These are phyloP conservation scores for Polymyxa betae DNA, from an alignment of 208 protist genomes.

Conservation along the genomic window DNA sequence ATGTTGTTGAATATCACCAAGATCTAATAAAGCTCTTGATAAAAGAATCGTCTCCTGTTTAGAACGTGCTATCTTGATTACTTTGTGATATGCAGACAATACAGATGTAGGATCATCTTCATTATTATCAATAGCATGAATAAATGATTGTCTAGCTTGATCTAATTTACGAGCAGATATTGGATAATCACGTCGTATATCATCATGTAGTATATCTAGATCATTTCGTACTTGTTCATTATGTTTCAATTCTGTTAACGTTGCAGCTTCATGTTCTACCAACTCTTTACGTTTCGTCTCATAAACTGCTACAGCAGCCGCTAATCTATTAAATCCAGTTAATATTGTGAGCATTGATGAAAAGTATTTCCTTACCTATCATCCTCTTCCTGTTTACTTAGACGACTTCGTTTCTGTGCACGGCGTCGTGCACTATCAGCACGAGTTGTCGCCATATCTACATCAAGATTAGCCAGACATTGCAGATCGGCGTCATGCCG, in stretches of 20 bases:
- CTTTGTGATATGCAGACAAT: background rate
- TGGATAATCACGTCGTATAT: background rate
- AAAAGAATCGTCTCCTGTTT: constrained; percentile 30
- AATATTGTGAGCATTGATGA: background rate
- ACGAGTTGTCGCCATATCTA: background rate
- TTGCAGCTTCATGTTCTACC: background rate
- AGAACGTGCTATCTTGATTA: background rate
- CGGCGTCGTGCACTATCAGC: background rate
- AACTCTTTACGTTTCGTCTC: background rate
- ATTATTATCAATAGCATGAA: background rate
- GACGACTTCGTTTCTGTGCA: background rate
- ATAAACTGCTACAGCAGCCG: background rate
- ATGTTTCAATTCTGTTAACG: background rate
- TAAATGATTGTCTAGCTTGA: background rate
- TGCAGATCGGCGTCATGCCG: background rate
- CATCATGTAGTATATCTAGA: background rate
- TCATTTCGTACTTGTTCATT: background rate
- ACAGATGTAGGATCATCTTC: background rate
- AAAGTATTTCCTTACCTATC: background rate
- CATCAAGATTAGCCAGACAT: background rate
- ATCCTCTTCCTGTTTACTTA: constrained; percentile 33
- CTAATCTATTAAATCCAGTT: background rate
- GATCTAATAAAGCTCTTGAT: background rate
- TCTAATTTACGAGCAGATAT: background rate
- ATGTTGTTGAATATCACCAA: background rate